phyloP scores from a whole-genome alignment of 768 basidiomycete species.

The Mycena polygramma region DNA sequence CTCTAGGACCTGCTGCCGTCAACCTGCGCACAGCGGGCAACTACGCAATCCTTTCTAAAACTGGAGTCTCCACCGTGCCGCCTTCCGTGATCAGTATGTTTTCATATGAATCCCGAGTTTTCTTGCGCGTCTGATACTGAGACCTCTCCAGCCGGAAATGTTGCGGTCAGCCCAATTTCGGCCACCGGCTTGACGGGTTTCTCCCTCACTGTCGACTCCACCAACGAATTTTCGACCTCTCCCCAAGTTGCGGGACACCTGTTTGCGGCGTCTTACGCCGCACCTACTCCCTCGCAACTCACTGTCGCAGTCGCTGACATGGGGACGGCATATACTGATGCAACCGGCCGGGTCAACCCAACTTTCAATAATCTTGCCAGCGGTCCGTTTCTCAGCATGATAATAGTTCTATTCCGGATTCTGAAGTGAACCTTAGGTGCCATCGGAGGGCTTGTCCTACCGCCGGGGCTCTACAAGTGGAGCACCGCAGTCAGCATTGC shows the following conservation, averaged over 20 bases:
- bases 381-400: not conserved
- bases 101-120: not conserved
- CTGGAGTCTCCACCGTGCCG: not conserved
- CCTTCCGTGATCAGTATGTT: constrained; percentile 1
- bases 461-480: not conserved
- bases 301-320: constrained; percentile 8
- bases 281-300: constrained; percentile 3
- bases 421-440: not conserved
- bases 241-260: not conserved
- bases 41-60: constrained; percentile 6
- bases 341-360: constrained; percentile 1
- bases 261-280: constrained; percentile 1
- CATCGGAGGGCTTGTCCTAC: constrained; percentile 1
- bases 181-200: not conserved
- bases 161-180: not conserved
- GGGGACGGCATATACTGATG: constrained; percentile 9
- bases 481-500: not conserved
- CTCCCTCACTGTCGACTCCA: constrained; percentile 4
- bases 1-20: constrained; percentile 9
- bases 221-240: not conserved
- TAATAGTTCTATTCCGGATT: no score
- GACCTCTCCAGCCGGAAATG: not conserved
- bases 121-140: not conserved
- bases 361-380: not conserved
- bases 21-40: constrained; percentile 9